Conservation (phyloP, 2,329 filamentous ascomycete genomes). For the Fusarium transvaalense region DNA sequence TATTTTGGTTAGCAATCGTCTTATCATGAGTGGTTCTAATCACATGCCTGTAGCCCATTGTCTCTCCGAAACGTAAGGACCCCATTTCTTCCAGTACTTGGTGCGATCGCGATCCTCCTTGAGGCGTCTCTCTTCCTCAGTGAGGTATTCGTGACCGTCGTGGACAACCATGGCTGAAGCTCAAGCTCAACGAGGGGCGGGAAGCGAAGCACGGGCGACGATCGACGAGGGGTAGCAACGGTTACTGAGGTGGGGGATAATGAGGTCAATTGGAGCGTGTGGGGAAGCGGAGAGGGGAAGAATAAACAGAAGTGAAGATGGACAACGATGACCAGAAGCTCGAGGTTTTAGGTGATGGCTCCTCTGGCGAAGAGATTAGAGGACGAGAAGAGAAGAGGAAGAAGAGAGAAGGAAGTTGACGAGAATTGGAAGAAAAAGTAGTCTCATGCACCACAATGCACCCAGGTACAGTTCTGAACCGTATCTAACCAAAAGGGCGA, state of each 20-base stretch:
- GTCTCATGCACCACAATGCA: constrained; percentile 4
- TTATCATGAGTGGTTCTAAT: constrained; percentile 21
- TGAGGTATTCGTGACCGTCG: constrained; percentile 87
- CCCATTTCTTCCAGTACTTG: constrained; percentile 99
- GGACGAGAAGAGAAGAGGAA: constrained; percentile 11
- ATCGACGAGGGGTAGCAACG: constrained; percentile 43
- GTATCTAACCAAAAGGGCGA: constrained; percentile 23
- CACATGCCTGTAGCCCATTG: constrained; percentile 91
- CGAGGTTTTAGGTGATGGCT: constrained; percentile 25
- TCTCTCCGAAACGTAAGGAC: constrained; percentile 90
- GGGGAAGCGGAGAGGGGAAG: constrained; percentile 33
- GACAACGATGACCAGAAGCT: constrained; percentile 12
- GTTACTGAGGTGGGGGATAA: constrained; percentile 34
- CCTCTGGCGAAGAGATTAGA: constrained; percentile 20
- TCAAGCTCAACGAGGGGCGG: constrained; percentile 31
- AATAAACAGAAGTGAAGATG: constrained; percentile 18
- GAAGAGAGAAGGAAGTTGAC: constrained; percentile 26
- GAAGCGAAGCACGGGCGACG: constrained; percentile 41
- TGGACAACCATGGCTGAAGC: constrained; percentile 81
- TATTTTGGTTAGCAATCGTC: constrained; percentile 43
- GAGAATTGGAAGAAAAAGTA: constrained; percentile 17
- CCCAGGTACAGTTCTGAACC: constrained; percentile 5
- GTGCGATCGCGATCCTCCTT: constrained; percentile 84
- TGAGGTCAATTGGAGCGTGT: constrained; percentile 41
- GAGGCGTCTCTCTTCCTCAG: constrained; percentile 90